Percentiles rank a stretch among this genome's conserved stretches.
Evolutionary conservation across 2,329 filamentous ascomycete species (phyloP).

Genomic region (Phialemoniopsis sp.): DNA sequence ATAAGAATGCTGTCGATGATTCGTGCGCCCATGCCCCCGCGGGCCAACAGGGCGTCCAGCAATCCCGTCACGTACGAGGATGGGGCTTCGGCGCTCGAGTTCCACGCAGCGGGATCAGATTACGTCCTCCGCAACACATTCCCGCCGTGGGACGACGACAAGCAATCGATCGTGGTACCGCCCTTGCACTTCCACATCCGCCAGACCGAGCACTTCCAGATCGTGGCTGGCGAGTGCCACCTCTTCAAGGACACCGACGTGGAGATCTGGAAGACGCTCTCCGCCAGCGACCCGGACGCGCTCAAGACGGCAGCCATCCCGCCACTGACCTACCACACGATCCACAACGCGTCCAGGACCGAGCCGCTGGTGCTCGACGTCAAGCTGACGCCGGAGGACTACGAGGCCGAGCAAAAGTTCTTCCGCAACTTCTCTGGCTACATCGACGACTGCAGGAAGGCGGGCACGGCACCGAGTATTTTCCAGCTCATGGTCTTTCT

Average conservation of each 20-base stretch:
- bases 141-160: too few relatives aligned
- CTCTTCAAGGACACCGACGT: constrained; percentile 7
- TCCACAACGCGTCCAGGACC: constrained; percentile 6
- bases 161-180: constrained; percentile 7
- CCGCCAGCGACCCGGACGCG: constrained; percentile 1
- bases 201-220: constrained; percentile 14
- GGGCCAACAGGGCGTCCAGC: too few relatives aligned
- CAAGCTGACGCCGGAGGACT: constrained; percentile 7
- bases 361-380: constrained; percentile 7
- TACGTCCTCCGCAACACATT: too few relatives aligned
- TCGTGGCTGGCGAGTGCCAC: constrained; percentile 10
- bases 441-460: constrained; percentile 12
- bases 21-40: too few relatives aligned
- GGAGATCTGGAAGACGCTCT: not conserved
- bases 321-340: constrained; percentile 6
- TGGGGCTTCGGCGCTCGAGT: too few relatives aligned
- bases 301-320: constrained; percentile 1
- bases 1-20: too few relatives aligned
- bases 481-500: constrained; percentile 16
- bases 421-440: constrained; percentile 16
- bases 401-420: constrained; percentile 14
- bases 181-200: constrained; percentile 15
- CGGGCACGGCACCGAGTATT: constrained; percentile 8
- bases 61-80: too few relatives aligned
- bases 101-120: too few relatives aligned